Evolutionary conservation across 202 grass and related monocot species (phyloP), one percentile per base, ranked within the genome.

Genomic region (Dendrocalamus latiflorus): DNA sequence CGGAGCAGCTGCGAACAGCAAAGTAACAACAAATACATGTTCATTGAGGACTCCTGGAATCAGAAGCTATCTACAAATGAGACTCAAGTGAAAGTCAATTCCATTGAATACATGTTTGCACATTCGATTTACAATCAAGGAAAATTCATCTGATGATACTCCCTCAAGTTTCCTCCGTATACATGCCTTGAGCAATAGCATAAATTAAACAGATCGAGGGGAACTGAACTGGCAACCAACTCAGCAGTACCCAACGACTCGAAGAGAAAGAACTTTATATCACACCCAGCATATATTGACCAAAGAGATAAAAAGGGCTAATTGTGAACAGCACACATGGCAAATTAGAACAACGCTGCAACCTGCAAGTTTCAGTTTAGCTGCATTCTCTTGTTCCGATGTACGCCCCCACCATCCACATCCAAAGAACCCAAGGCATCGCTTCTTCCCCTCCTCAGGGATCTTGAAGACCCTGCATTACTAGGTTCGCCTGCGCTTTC

Each of bases 401-500:
- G 94, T 67, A 81, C 42, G 5, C 83, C 86, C 3, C 87, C 91
- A 74, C 94, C 94, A 88, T 97, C 94, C 30, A 88, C 94, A 81
- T 97, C 91, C 74, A 97, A 83, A 8, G 94, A 97, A 65, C 75
- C 85, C 30, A 83, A 77, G 62, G 77, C 36, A 10, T 82, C 81
- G 21, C 55, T 89, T 93, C 89, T 88, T 85, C 83, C 83, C 45
- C 91, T 88, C 82, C 94, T 91, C 57, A 91, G 82, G 75, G 89
- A 67, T 62, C 94, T 91, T 69, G 94, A 97, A 34, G 94, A 97
- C 16, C 94, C 91, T 45, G 82, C 94, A 84, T 93, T 97, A 75
- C 78, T 97, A 86, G 91, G 93, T 79, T 89, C 89, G 26, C 74
- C 82, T 33, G 77, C 47, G 3, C 81, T 84, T 77, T 88, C 96